phyloP scores from a whole-genome alignment of 257 asterid genomes.

The Prunella vulgaris region DNA sequence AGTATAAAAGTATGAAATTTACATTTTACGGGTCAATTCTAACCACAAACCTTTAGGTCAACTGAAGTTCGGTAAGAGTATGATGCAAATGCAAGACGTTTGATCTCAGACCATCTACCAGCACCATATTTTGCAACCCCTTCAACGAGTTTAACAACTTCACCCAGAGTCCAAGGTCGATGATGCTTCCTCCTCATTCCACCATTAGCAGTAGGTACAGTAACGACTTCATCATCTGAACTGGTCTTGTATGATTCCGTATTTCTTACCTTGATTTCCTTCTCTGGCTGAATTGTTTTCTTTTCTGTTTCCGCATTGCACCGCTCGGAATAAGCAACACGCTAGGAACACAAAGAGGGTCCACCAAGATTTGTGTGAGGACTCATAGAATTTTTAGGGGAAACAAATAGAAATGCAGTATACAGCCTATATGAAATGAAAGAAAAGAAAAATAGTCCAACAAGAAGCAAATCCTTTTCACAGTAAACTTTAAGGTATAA shows the following conservation, averaged over 20 bases:
- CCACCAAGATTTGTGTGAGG: slow-evolving; percentile 7
- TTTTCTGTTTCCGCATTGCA: slow-evolving; percentile 34
- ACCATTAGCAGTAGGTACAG: slow-evolving; percentile 45
- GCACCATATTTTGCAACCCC: slow-evolving; percentile 93
- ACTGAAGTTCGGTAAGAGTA: slow-evolving; percentile 92
- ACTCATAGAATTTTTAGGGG: neutral
- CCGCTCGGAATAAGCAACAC: slow-evolving; percentile 37
- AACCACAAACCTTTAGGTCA: slow-evolving; percentile 73
- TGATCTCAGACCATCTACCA: slow-evolving; percentile 99
- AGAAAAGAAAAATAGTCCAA: neutral
- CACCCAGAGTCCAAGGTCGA: slow-evolving; percentile 87
- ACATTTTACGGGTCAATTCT: neutral
- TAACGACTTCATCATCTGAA: slow-evolving; percentile 52
- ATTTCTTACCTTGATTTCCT: slow-evolving; percentile 36
- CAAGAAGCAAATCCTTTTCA: neutral
- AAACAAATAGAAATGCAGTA: neutral
- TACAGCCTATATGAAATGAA: too few species aligned
- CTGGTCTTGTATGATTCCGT: slow-evolving; percentile 36
- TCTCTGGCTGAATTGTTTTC: slow-evolving; percentile 37
- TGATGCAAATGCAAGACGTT: slow-evolving; percentile 76
- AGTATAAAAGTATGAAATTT: neutral
- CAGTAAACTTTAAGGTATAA: neutral
- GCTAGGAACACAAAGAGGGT: slow-evolving; percentile 34
- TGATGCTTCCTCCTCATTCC: slow-evolving; percentile 93
- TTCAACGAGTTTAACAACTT: slow-evolving; percentile 89